phyloP scores from a whole-genome alignment of 352 stramenopile genomes.

The Achlya hypogyna region DNA sequence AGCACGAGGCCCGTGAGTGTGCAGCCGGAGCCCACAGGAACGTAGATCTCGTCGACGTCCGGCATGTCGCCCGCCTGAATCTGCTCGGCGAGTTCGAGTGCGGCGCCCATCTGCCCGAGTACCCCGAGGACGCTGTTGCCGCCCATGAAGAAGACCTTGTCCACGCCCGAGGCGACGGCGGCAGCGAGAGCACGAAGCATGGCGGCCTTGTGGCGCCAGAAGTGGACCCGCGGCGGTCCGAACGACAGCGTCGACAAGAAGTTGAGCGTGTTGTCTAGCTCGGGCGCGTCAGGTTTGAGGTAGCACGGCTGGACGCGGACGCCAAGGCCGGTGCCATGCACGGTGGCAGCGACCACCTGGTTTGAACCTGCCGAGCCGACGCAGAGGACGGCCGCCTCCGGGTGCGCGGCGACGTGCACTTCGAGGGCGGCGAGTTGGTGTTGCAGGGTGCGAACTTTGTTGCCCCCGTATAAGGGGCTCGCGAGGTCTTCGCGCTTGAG shows the following conservation, averaged over 20 bases:
- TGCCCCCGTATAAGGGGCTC: constrained; percentile 15
- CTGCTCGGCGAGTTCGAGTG: constrained; percentile 20
- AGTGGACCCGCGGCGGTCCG: background rate
- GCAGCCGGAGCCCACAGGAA: constrained; percentile 6
- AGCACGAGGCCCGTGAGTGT: constrained; percentile 14
- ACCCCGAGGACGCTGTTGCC: constrained; percentile 19
- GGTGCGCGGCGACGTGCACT: background rate
- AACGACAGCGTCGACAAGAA: constrained; percentile 12
- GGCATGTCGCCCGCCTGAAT: constrained; percentile 15
- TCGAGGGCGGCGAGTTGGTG: constrained; percentile 11
- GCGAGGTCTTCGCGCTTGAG: constrained; percentile 19
- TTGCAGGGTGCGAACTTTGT: constrained; percentile 19
- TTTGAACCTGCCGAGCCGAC: constrained; percentile 15
- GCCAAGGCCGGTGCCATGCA: background rate
- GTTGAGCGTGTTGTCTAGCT: constrained; percentile 22
- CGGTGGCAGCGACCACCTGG: constrained; percentile 10
- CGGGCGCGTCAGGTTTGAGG: background rate
- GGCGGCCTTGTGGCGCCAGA: background rate
- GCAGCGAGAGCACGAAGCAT: background rate
- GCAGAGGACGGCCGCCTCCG: background rate
- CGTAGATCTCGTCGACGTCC: constrained; percentile 14
- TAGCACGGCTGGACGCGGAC: background rate
- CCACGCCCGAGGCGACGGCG: background rate
- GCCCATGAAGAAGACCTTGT: constrained; percentile 8
- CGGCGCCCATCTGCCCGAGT: constrained; percentile 16